A percentile compares a stretch with the other conserved stretches of the same genome.
These are phyloP conservation scores for Brasenia schreberi DNA, from an alignment of 164 flowering plant genomes.

Conservation along the genomic window DNA sequence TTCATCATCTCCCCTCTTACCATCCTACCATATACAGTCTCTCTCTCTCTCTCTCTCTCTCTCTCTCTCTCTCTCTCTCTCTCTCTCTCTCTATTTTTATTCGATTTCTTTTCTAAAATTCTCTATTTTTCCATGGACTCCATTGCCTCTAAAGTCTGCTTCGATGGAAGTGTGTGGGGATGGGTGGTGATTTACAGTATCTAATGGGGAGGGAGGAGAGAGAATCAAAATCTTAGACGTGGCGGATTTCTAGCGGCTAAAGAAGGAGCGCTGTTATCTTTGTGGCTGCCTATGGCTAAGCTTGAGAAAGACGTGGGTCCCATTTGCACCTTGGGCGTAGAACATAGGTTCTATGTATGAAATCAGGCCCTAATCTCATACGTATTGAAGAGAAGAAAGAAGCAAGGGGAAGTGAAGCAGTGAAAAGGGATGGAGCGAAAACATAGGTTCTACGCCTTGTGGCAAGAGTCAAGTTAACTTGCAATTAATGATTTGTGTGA, in stretches of 20 bases:
- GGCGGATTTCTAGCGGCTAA: conserved; percentile 17
- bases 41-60: conserved; percentile 1
- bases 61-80: not conserved
- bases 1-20: not conserved
- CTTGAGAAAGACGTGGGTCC: not conserved
- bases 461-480: no score
- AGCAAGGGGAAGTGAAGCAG: no score
- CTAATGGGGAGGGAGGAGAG: not conserved
- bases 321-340: not conserved
- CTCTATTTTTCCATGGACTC: not conserved
- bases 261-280: conserved; percentile 21
- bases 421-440: no score
- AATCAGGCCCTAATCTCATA: no score
- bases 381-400: no score
- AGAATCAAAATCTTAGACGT: conserved; percentile 6
- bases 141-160: not conserved
- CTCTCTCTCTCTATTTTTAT: not conserved
- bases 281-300: conserved; percentile 34
- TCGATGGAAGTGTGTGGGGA: not conserved
- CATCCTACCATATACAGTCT: not conserved
- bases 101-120: no score
- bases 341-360: no score
- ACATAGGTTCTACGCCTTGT: no score
- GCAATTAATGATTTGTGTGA: no score
- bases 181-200: not conserved